Evolutionary conservation across 2,329 filamentous ascomycete genomes (phyloP), one percentile per base, ranked within the genome.

Genomic region (Colletotrichum viniferum): DNA sequence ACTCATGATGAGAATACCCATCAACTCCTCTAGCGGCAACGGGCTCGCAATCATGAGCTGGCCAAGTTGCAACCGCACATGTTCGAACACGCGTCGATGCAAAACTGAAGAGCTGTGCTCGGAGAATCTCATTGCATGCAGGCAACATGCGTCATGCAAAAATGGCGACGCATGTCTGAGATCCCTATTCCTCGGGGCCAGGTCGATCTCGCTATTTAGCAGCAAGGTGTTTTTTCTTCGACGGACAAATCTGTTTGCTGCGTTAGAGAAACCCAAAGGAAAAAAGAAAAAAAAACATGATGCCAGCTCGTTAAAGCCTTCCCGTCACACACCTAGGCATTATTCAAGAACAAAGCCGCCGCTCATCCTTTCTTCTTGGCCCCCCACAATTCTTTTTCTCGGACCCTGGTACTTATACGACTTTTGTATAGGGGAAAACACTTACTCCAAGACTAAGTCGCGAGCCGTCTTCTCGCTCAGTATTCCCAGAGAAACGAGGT

Each of bases 1-100:
- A 58, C 84, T 84, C 80, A 85, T 85, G 52, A 86, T 81, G 18
- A 86, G 79, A 64, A 86, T 79, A 4, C 84, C 85, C 38, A 83
- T 85, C 26, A 86, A 83, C 70, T 86, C 85, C 65, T 86, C 84
- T 18, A 86, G 77, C 24, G 82, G 82, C n/a, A 86, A 68, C 6
- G 84, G 85, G 36, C 83, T 86, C 14, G 82, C 82, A 3, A 86
- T 78, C 24, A 86, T 79, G 21, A 84, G 82, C 71, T 86, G 84
- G 3, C 85, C 85, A 6, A 86, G 80, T 30, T 81, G 83, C 14
- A 81, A 69, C 9, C 84, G 81, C 18, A 85, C 83, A 74, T 85
- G 84, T 43, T 86, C 84, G 58, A 85, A 86, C 1, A 86, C 81
- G 52, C 82, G 79, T n/a, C 82, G 81, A 67, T 86, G 84, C 63